phyloP scores from a whole-genome alignment of 2,329 filamentous ascomycete genomes.

The Colletotrichum simmondsii region DNA sequence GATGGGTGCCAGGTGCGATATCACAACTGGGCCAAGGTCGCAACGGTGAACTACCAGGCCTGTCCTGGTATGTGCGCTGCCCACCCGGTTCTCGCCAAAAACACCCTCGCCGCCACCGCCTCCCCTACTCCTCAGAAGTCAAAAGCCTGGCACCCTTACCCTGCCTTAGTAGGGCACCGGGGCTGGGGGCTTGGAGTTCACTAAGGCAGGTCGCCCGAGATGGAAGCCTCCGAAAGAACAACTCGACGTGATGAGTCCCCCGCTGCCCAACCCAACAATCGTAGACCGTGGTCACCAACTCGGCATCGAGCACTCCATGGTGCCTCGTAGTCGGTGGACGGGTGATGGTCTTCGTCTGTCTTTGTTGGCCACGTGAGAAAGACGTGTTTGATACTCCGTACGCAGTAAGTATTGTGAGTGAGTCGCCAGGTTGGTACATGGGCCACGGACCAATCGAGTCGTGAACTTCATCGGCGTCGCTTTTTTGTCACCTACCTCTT shows the following conservation, averaged over 20 bases:
- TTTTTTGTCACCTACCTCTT: constrained; percentile 3
- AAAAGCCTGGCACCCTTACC: neutral
- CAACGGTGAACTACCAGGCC: neutral
- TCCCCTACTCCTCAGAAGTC: neutral
- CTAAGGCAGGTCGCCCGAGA: constrained; percentile 20
- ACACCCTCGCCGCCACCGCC: neutral
- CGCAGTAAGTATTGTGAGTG: neutral
- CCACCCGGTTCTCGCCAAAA: neutral
- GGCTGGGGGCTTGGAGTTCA: neutral
- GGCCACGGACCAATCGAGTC: neutral
- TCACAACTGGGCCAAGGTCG: neutral
- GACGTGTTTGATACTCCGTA: neutral
- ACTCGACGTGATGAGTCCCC: neutral
- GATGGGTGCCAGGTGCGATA: neutral
- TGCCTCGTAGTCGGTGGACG: neutral
- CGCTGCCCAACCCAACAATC: neutral
- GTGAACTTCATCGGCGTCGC: neutral
- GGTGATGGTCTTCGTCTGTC: neutral
- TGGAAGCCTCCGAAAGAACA: neutral
- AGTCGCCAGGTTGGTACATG: neutral
- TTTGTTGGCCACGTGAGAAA: neutral
- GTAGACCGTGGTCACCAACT: neutral
- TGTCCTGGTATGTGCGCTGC: neutral
- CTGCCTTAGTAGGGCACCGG: constrained; percentile 12
- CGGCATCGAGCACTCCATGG: neutral